phyloP scores from a whole-genome alignment of 2,329 filamentous ascomycete species.

The Myriosclerotinia curreyana region DNA sequence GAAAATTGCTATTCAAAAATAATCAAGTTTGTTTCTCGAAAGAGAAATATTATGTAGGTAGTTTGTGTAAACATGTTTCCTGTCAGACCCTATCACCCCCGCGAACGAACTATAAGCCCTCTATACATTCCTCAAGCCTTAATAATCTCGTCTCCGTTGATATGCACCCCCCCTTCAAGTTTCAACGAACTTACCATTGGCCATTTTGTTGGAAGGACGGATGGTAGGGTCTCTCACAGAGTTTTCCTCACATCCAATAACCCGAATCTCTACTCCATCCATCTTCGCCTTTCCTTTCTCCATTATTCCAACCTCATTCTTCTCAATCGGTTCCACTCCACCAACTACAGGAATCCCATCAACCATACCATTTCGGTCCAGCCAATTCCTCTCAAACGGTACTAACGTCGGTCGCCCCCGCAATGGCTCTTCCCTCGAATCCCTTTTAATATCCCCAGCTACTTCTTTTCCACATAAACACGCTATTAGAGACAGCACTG shows the following conservation, averaged over 20 bases:
- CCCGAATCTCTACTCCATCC: not conserved
- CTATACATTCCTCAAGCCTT: not conserved
- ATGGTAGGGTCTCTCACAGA: not conserved
- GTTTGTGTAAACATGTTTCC: not conserved
- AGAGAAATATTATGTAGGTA: not conserved
- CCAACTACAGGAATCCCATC: conserved; percentile 1
- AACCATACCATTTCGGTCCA: conserved; percentile 15
- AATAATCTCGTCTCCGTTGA: not conserved
- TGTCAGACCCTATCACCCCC: not conserved
- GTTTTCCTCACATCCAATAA: not conserved
- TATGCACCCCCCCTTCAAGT: not conserved
- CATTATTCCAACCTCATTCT: not conserved
- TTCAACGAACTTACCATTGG: not conserved
- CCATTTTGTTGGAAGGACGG: not conserved
- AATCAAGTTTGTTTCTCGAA: not conserved
- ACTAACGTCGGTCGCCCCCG: conserved; percentile 22
- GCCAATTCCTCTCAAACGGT: conserved; percentile 25
- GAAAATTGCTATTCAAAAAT: not conserved
- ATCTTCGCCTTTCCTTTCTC: not conserved
- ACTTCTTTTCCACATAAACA: conserved; percentile 30
- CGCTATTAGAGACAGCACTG: conserved; percentile 31
- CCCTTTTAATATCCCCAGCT: conserved; percentile 25
- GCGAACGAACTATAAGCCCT: not conserved
- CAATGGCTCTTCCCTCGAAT: conserved; percentile 23
- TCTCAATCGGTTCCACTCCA: not conserved